These are phyloP conservation scores for Coemansia sp. DNA, from an alignment of 192 early-diverging fungal species.

Conservation along the genomic window DNA sequence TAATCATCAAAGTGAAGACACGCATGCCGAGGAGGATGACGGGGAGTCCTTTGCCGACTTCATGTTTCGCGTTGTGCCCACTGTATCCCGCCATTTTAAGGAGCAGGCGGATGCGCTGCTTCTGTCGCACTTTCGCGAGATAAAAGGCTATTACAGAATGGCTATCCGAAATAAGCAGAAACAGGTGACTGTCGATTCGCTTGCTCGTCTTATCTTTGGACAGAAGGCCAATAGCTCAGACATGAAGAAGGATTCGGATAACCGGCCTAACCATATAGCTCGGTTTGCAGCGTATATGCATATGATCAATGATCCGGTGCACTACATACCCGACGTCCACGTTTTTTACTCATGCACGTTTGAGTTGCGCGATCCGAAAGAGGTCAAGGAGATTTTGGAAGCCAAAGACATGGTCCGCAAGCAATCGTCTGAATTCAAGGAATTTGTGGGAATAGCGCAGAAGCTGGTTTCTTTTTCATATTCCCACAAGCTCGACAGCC, in stretches of 20 bases:
- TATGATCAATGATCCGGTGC: slow-evolving; percentile 56
- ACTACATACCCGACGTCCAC: slow-evolving; percentile 53
- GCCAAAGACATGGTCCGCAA: slow-evolving; percentile 59
- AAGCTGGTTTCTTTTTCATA: slow-evolving; percentile 37
- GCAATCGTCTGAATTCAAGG: slow-evolving; percentile 39
- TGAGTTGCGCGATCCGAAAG: slow-evolving; percentile 47
- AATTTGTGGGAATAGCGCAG: slow-evolving; percentile 57
- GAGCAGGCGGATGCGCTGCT: slow-evolving; percentile 34
- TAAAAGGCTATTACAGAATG: slow-evolving; percentile 35
- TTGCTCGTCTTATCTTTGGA: slow-evolving; percentile 43
- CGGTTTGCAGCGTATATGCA: slow-evolving; percentile 63
- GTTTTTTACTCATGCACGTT: slow-evolving; percentile 58
- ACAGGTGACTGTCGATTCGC: slow-evolving; percentile 34
- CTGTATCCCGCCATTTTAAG: slow-evolving; percentile 15
- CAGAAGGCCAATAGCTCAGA: not conserved
- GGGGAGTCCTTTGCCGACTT: slow-evolving; percentile 16
- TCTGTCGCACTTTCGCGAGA: slow-evolving; percentile 35
- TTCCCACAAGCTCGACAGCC: slow-evolving; percentile 14
- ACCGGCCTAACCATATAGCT: slow-evolving; percentile 16
- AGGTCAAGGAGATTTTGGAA: slow-evolving; percentile 45
- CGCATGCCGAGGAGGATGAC: not conserved
- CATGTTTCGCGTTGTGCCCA: slow-evolving; percentile 30
- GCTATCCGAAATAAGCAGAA: slow-evolving; percentile 18
- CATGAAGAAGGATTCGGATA: not conserved
- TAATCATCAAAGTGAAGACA: not conserved